phyloP scores from a whole-genome alignment of 139 green algal species.

The Chlamydomonas schloesseri region DNA sequence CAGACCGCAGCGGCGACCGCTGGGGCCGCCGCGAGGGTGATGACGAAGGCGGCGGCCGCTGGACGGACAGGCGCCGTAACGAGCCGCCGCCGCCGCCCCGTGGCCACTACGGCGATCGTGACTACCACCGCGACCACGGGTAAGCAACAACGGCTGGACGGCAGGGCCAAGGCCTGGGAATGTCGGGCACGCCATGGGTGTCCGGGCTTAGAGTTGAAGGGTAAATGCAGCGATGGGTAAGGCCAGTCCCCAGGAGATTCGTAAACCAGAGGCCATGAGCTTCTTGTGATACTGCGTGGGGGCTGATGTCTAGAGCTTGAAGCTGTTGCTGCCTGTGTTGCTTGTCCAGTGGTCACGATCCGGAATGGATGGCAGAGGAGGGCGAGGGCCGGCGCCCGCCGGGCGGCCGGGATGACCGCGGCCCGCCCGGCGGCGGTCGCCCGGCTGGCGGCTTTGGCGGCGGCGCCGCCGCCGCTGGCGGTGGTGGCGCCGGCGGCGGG shows the following conservation, averaged over 20 bases:
- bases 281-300: too few species aligned
- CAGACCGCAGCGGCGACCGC: background rate
- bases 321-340: too few species aligned
- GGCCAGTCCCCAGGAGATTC: too few species aligned
- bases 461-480: background rate
- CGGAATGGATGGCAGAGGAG: constrained; percentile 36
- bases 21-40: constrained; percentile 4
- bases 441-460: background rate
- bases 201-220: too few species aligned
- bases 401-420: background rate
- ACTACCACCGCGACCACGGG: background rate
- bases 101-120: constrained; percentile 10
- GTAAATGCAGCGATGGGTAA: too few species aligned
- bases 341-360: background rate
- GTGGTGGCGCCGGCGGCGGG: background rate
- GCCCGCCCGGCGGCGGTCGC: too few species aligned
- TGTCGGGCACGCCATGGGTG: too few species aligned
- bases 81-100: constrained; percentile 10
- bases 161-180: too few species aligned
- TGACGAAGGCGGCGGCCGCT: background rate
- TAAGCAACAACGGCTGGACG: background rate
- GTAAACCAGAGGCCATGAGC: too few species aligned
- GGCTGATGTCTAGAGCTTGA: too few species aligned
- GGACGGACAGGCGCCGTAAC: constrained; percentile 22
- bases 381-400: background rate